Evolutionary conservation across 176 grass and related monocot genomes (phyloP), one percentile per base, ranked within the genome.

Genomic region (Typha latifolia): DNA sequence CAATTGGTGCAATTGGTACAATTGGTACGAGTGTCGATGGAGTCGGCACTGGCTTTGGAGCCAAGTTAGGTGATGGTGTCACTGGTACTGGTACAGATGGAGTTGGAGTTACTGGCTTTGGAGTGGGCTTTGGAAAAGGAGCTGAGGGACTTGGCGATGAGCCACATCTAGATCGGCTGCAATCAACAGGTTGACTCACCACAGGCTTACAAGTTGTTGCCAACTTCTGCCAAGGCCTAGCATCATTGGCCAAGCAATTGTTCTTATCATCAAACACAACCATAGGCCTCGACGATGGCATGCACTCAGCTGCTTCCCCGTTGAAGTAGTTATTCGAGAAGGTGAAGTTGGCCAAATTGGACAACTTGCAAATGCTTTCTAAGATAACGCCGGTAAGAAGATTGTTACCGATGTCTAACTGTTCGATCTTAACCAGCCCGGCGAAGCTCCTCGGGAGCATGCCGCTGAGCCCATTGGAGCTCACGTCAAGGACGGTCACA

Each of bases 311-410:
- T 0, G 73, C 51, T 74, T 90, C 86, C 5, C 5, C 52, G n/a
- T 49, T 84, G 16, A 95, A 95, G 72, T 73, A 95, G 70, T 95
- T 95, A 67, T 74, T 14, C 4, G 80, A 77, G 69, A 95, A 95
- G 51, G 32, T 86, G 68, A 95, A 95, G 52, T 84, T 86, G 0
- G 43, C 12, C 5, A 95, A 79, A 21, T 49, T 24, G 7, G 83
- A 74, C 0, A 95, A 69, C 29, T 71, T 32, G 29, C 86, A 90
- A 1, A 84, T 69, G 11, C 16, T 20, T 18, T 84, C 74, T 0
- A 22, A 14, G 57, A 90, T 74, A 13, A 11, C 16, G 12, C 83
- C 90, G 4, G 71, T 66, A 9, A 95, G 73, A 32, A 43, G 26
- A 74, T 95, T 95, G 22, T 79, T 69, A n/a, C n/a, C n/a, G n/a